Base-by-base conservation (phyloP, 2,329 filamentous ascomycete species). In the Zelopaecilomyces penicillatus region DNA sequence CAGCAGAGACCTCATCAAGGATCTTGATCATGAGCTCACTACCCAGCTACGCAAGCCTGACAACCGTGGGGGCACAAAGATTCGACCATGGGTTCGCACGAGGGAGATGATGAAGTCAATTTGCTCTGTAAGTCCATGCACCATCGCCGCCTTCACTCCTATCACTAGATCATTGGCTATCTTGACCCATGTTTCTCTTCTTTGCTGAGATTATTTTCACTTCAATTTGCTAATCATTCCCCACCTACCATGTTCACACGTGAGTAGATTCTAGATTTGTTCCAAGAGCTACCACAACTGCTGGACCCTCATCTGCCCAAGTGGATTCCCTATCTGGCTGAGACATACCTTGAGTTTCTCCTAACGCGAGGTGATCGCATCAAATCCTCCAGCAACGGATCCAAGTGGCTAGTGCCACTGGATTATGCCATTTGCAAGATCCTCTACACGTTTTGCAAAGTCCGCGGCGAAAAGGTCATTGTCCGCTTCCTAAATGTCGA, bases 271-370 rank as follows among this genome's bases (percentile, higher is more conserved):
- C 78, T 98, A 41, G 89, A 96, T 54, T 82, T 85, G 2, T 98
- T 97, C 55, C 91, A 97, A 71, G 90, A 96, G 70, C 83, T 94
- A 52, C 93, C 93, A 12, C 93, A 98, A 62, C 75, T 97, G 34
- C 76, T 98, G 28, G 93, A 98, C 65, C 80, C 87, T 7, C 78
- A 91, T 62, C 74, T 98, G 36, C 81, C 85, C 41, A 75, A 68
- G 51, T 81, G 94, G 64, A 72, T 97, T 41, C 83, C 87, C 27
- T 69, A 78, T 35, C 72, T 97, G 32, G 81, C 87, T 28, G 75
- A 83, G 56, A 83, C 86, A 12, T 94, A 91, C 56, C 68, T 95
- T 19, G 76, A 80, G 43, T 81, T 80, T 55, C 66, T 89, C 6
- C 68, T 68, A 50, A 65, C 63, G 40, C 62, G 66, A 11, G 12